Base-by-base conservation (phyloP, 768 basidiomycete species). In the Leccinum rimulosum region DNA sequence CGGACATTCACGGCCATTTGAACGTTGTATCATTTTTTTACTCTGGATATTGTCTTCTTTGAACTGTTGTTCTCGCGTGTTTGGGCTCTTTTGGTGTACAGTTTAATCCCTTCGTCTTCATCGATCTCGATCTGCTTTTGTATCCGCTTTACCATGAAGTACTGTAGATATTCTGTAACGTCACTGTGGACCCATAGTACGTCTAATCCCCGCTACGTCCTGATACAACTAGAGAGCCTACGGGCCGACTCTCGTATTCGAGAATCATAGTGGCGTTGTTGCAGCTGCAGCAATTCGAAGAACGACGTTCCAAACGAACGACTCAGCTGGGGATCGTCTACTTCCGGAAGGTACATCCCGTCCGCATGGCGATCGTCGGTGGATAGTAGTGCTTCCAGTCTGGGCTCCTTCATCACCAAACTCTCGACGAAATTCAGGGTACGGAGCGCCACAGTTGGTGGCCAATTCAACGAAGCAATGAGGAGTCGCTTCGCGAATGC, bases 401-500 rank as follows among this genome's bases (percentile, higher is more conserved):
- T 87, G 7, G 87, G 77, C 64, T 98, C 90, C 68, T 87, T 88
- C 51, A 81, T 84, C 55, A 97, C 74, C 64, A 98, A 77, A 47
- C 77, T 79, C 38, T 77, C 76, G 7, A 95, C 86, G 64, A 97
- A 91, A 35, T 85, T 85, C 40, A 98, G 72, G 19, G 88, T 79
- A 31, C 87, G 86, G 49, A 87, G 75, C 19, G 86, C 84, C 11
- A 82, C 77, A 1, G 74, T 66, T 4, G 91, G 80, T 0, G 95
- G 83, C 87, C 95, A 95, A 68, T 90, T 86, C 43, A 98, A 78
- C 5, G 88, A 84, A 35, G 88, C 86, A 51, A 82, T 81, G 30
- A 96, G 79, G 50, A 98, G 80, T n/a, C 96, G 90, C 75, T 98
- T 98, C 55, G 90, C 82, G 74, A 98, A 98, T 3, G 96, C 93